Evolutionary conservation across 371 early-diverging fungal genomes (phyloP).

Genomic region (Chytridium lagenaria): DNA sequence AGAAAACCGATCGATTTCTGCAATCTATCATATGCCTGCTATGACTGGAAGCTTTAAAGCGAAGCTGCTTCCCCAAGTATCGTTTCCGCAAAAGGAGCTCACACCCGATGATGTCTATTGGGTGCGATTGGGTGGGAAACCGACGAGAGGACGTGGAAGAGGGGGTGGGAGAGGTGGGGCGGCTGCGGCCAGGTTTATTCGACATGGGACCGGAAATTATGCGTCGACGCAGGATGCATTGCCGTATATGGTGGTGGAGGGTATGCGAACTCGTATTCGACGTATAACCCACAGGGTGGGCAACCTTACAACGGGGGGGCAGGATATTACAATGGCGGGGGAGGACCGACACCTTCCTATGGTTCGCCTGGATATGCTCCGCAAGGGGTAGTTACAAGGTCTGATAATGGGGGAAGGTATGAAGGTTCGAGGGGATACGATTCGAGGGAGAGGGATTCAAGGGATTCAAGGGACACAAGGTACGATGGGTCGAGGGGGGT

Average conservation of each 20-base stretch:
- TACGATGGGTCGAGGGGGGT: no score
- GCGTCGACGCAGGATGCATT: conserved; percentile 4
- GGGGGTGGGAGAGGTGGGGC: conserved; percentile 4
- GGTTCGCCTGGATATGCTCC: no score
- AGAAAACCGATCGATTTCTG: conserved; percentile 44
- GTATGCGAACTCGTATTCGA: no score
- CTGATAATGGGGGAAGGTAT: no score
- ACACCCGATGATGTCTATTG: conserved; percentile 43
- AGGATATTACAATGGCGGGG: background rate
- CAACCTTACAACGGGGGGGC: background rate
- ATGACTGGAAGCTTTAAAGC: conserved; percentile 38
- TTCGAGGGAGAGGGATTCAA: no score
- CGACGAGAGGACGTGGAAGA: conserved; percentile 20
- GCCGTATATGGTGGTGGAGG: conserved; percentile 48
- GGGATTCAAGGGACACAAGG: no score
- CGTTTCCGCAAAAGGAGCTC: conserved; percentile 38
- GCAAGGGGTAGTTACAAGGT: no score
- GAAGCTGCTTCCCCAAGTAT: conserved; percentile 31
- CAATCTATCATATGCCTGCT: conserved; percentile 51
- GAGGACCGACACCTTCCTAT: no score
- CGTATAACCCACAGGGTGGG: conserved; percentile 1
- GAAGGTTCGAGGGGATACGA: no score
- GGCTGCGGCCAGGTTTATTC: conserved; percentile 25
- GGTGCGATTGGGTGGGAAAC: conserved; percentile 32
- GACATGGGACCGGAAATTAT: background rate